Evolutionary conservation across 1,139 yeast genomes (phyloP).

Genomic region (Kazachstania sp.): DNA sequence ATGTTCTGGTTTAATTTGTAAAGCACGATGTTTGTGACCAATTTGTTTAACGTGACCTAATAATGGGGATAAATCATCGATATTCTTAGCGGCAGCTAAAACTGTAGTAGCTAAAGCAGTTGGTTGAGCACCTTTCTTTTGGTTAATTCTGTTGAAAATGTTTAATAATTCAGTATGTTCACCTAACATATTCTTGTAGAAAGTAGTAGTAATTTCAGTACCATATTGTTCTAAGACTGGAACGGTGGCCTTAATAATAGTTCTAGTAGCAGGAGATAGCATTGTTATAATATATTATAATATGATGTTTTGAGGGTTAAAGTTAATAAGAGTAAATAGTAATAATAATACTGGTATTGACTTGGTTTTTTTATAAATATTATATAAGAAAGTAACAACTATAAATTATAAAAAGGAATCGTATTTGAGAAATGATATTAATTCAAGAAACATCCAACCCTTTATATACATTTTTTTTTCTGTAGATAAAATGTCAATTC

Average conservation of each 20-base stretch:
- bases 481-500: no score
- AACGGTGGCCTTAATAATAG: conserved; percentile 45
- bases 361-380: background rate
- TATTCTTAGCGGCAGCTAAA: conserved; percentile 54
- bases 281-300: conserved; percentile 8
- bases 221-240: conserved; percentile 55
- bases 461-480: background rate
- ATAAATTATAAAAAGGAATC: background rate
- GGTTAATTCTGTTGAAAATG: conserved; percentile 54
- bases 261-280: conserved; percentile 26
- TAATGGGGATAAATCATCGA: conserved; percentile 50
- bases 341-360: background rate
- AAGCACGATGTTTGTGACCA: conserved; percentile 58
- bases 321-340: background rate
- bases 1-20: conserved; percentile 53
- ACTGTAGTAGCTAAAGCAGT: conserved; percentile 56
- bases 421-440: background rate
- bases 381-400: background rate
- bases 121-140: conserved; percentile 50
- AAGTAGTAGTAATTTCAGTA: conserved; percentile 43
- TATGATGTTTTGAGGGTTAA: background rate
- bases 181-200: conserved; percentile 48
- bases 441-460: background rate
- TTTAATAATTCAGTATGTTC: conserved; percentile 48
- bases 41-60: conserved; percentile 50